Evolutionary conservation across 257 asterid genomes (phyloP), one percentile per base, ranked within the genome.

Genomic region (Solanum medicagineum): DNA sequence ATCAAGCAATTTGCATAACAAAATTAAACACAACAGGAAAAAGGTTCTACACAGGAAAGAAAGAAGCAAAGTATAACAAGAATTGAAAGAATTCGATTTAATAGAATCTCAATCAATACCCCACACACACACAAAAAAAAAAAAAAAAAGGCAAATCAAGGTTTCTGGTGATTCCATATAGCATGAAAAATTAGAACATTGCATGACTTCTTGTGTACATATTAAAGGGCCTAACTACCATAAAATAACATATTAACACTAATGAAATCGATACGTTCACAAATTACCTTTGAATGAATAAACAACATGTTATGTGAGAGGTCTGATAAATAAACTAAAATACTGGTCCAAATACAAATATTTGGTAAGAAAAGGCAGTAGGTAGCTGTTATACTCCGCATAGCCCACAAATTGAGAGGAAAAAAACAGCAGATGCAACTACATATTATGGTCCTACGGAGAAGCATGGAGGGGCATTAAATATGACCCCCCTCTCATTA

Each of bases 401-500:
- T 73, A 62, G 85, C 51, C 85, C 77, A 62, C 57, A 80, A 79
- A 15, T 60, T 62, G 86, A 49, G 83, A 71, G 86, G 86, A 74
- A 87, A 88, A 89, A 81, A 88, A 81, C 56, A 88, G 81, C 86
- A 89, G 86, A 87, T 85, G 87, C 89, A 87, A 89, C 91, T 92
- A 92, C 90, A 93, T 74, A 87, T 32, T 86, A 88, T 88, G 93
- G 94, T 79, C 94, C 94, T 84, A 88, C 90, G 32, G 19, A 84
- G 85, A 83, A 82, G 88, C 80, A 88, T 86, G 89, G 89, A 24
- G 81, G 14, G 42, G 88, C 87, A 88, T 71, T 85, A 66, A 85
- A 44, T 29, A 86, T 70, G 88, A 89, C 85, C 98, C 98, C 97
- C 92, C 83, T n/a, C 87, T 81, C 89, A 90, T 85, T 87, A 87